Evolutionary conservation across 2,329 filamentous ascomycete species (phyloP).

Genomic region (Chalara sp.): DNA sequence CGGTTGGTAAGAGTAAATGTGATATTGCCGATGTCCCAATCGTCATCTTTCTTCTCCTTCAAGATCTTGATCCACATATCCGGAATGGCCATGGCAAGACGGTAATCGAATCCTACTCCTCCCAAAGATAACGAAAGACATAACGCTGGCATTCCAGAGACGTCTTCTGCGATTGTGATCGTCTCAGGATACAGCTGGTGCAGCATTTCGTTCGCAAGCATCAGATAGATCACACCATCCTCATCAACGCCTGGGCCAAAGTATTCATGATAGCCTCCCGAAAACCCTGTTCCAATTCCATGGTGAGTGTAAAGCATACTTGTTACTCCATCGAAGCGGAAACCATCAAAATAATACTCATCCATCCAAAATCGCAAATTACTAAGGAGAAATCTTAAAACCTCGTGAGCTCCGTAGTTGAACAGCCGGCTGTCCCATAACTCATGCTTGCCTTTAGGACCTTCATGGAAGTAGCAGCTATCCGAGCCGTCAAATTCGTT

Average conservation of each 20-base stretch:
- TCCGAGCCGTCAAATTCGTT: slow-evolving; percentile 96
- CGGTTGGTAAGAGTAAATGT: slow-evolving; percentile 86
- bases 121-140: slow-evolving; percentile 81
- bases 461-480: slow-evolving; percentile 91
- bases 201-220: slow-evolving; percentile 93
- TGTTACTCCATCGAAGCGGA: slow-evolving; percentile 95
- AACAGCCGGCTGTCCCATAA: slow-evolving; percentile 95
- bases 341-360: slow-evolving; percentile 93
- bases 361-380: slow-evolving; percentile 99
- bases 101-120: slow-evolving; percentile 94
- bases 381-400: slow-evolving; percentile 89
- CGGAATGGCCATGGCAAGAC: slow-evolving; percentile 93
- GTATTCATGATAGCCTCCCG: slow-evolving; percentile 96
- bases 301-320: slow-evolving; percentile 97
- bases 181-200: slow-evolving; percentile 80
- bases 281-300: slow-evolving; percentile 97
- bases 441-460: slow-evolving; percentile 77
- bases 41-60: slow-evolving; percentile 79
- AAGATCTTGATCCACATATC: slow-evolving; percentile 99
- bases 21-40: slow-evolving; percentile 85
- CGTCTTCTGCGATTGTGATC: slow-evolving; percentile 94
- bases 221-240: slow-evolving; percentile 89
- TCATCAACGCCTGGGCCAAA: slow-evolving; percentile 86
- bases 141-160: slow-evolving; percentile 97
- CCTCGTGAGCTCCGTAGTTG: slow-evolving; percentile 94